Conservation (phyloP, 2,329 filamentous ascomycete genomes). For the Endoconidiophora polonica region DNA sequence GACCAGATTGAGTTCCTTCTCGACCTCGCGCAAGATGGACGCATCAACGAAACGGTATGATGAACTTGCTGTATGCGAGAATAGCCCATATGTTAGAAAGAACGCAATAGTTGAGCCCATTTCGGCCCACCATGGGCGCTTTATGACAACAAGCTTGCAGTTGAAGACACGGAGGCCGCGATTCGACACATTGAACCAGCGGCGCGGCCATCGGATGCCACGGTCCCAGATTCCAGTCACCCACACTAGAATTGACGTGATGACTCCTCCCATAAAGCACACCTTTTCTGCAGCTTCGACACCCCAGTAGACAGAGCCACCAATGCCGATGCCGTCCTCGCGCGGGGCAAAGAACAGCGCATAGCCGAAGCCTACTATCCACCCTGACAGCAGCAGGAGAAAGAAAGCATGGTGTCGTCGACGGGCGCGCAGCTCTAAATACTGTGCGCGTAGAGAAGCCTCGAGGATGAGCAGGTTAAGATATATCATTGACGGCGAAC, state of each 20-base stretch:
- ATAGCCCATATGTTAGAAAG: slow-evolving; percentile 58
- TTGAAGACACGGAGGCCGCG: slow-evolving; percentile 84
- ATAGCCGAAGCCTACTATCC: slow-evolving; percentile 76
- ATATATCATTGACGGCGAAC: slow-evolving; percentile 89
- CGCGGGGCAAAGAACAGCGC: slow-evolving; percentile 88
- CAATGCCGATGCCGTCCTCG: slow-evolving; percentile 80
- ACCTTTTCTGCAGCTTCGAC: slow-evolving; percentile 82
- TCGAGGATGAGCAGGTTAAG: slow-evolving; percentile 95
- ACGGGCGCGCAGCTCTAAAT: slow-evolving; percentile 74
- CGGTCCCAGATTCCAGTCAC: slow-evolving; percentile 93
- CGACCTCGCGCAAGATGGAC: slow-evolving; percentile 38
- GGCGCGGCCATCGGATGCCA: slow-evolving; percentile 80
- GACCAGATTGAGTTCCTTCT: slow-evolving; percentile 37
- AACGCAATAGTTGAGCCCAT: slow-evolving; percentile 55
- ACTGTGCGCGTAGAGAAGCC: slow-evolving; percentile 81
- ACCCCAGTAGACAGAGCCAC: slow-evolving; percentile 91
- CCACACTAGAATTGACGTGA: slow-evolving; percentile 79
- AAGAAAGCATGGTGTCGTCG: slow-evolving; percentile 90
- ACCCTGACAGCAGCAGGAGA: slow-evolving; percentile 58
- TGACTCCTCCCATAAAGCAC: slow-evolving; percentile 75
- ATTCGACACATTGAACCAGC: slow-evolving; percentile 82
- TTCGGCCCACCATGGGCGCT: slow-evolving; percentile 69
- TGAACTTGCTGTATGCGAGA: slow-evolving; percentile 50
- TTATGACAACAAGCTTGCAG: slow-evolving; percentile 83
- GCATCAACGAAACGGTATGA: slow-evolving; percentile 66